These are phyloP conservation scores for Solanum lycopersicoides DNA, from an alignment of 257 asterid genomes.

Conservation along the genomic window DNA sequence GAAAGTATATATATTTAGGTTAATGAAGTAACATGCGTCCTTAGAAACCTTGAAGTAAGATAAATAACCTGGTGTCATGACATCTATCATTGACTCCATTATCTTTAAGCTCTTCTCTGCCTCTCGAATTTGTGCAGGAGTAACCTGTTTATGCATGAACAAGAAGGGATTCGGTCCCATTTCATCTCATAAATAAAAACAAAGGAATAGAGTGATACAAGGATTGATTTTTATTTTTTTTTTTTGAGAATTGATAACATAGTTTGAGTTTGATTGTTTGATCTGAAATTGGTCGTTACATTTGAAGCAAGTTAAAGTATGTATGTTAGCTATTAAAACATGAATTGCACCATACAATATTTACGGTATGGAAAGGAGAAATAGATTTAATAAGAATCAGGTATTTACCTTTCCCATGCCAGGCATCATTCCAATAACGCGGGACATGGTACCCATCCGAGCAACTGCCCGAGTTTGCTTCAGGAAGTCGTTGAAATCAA, in stretches of 20 bases:
- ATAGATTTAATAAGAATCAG: background rate
- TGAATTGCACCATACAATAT: background rate
- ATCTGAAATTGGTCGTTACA: background rate
- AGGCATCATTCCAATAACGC: slow-evolving; percentile 95
- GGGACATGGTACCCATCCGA: slow-evolving; percentile 96
- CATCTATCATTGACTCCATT: slow-evolving; percentile 97
- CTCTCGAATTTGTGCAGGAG: slow-evolving; percentile 98
- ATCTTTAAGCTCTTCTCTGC: slow-evolving; percentile 77
- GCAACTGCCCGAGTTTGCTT: slow-evolving; percentile 97
- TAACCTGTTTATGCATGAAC: slow-evolving; percentile 39
- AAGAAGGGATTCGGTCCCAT: background rate
- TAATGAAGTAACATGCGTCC: background rate
- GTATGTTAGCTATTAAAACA: background rate
- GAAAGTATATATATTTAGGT: background rate
- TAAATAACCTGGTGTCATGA: slow-evolving; percentile 73
- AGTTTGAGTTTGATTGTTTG: background rate
- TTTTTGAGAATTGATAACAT: background rate
- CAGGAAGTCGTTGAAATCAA: slow-evolving; percentile 92
- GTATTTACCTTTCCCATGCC: slow-evolving; percentile 88
- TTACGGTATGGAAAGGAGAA: background rate
- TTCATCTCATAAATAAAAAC: background rate
- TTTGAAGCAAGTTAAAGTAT: background rate
- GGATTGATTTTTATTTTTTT: background rate
- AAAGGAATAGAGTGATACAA: background rate
- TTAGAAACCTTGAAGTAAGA: background rate